Evolutionary conservation across 2,329 filamentous ascomycete genomes (phyloP).

Genomic region (Cladophialophora carrionii): DNA sequence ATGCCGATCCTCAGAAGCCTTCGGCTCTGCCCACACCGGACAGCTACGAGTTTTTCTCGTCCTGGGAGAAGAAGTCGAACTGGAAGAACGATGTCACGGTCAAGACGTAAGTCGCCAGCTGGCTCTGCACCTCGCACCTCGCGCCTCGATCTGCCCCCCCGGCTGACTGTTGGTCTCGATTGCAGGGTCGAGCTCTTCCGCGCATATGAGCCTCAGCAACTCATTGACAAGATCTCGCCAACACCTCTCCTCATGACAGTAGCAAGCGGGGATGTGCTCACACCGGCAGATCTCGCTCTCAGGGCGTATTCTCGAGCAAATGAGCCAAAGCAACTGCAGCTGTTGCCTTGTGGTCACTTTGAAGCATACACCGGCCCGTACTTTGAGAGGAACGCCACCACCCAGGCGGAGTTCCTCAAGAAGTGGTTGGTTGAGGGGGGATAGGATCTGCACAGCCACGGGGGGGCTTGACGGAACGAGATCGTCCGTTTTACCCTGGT

Average conservation of each 20-base stretch:
- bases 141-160: constrained; percentile 14
- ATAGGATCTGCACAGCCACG: background rate
- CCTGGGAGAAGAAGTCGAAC: constrained; percentile 41
- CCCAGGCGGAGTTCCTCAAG: constrained; percentile 44
- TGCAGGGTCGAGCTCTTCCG: constrained; percentile 34
- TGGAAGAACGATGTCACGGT: constrained; percentile 50
- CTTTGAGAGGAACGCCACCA: constrained; percentile 39
- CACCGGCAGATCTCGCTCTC: constrained; percentile 44
- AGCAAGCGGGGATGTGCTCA: constrained; percentile 43
- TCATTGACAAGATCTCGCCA: constrained; percentile 46
- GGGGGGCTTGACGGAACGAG: background rate
- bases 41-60: constrained; percentile 43
- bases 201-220: constrained; percentile 36
- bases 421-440: constrained; percentile 31
- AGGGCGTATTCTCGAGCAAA: constrained; percentile 44
- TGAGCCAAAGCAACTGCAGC: constrained; percentile 48
- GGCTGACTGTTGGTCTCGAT: constrained; percentile 4
- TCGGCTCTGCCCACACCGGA: constrained; percentile 45
- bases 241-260: constrained; percentile 48
- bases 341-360: constrained; percentile 49
- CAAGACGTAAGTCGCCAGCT: constrained; percentile 36
- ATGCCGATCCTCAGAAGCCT: constrained; percentile 41
- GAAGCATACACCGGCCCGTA: constrained; percentile 44
- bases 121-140: too few relatives aligned
- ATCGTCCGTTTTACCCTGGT: too few relatives aligned